Base-by-base conservation (phyloP, 495 filamentous ascomycete species). In the Neurospora sp. region DNA sequence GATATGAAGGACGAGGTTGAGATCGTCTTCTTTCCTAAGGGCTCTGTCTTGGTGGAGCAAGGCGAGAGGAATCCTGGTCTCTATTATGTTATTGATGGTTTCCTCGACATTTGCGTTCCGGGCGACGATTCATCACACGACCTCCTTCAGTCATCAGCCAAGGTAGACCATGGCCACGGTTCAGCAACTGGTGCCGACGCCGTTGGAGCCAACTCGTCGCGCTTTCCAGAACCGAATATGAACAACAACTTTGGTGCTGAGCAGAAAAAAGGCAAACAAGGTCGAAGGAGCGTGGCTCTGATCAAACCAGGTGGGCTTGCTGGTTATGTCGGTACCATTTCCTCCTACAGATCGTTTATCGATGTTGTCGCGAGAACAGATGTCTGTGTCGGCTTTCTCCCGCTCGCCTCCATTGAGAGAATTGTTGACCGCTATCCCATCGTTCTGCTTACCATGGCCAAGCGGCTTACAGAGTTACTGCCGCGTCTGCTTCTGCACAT, bases 41-140 rank as follows among this genome's bases (percentile, higher is more conserved):
- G 92, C 5, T 94, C 96, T 9, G 92, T 99, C 7, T 86, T 99
- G n/a, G 95, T 99, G 0, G 96, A 99, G 76, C 94, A 98, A 80
- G 95, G 96, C 0, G 96, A 99, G 83, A 88, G 96, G 20, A 96
- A 96, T 77, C 96, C 96, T 0, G 96, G 96, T 1, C 85, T 99
- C 11, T 99, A 99, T 83, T 99, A 98, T 80, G 96, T 99, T 12
- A 92, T 99, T 71, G 96, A 99, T 80, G 96, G 96, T 4, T 99
- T 99, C 75, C 83, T 99, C 35, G 96, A 99, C 80, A 94, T 97
- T 23, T 93, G 93, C 72, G 88, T 83, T 37, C 86, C 81, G 23
- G 79, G 77, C 35, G 80, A 83, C 10, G 78, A 82, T 35, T 74
- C 80, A 3, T 75, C 80, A 4, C 76, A 78, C 27, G 82, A 82